Evolutionary conservation across 208 protist species (phyloP), one percentile per base, ranked within the genome.

Genomic region (Acanthamoeba culbertsoni): DNA sequence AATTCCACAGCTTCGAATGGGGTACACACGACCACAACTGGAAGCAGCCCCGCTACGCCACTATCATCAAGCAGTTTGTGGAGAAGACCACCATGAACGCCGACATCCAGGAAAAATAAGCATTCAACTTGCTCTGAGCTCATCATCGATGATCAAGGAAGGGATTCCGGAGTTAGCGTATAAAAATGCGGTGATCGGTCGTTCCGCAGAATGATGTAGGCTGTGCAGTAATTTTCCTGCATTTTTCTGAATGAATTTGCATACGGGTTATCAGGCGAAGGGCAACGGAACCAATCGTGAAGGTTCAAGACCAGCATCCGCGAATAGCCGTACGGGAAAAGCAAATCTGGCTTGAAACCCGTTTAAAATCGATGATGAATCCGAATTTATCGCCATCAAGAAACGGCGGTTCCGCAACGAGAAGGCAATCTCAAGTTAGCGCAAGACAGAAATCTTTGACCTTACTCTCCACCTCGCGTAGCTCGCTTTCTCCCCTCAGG

Each of bases 1-100:
- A 89, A n/a, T 14, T 89, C 23, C 46, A 89, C 51, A 63, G n/a
- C 5, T 89, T 89, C 46, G 46, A 57, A 20, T 43, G 33, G 18
- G 79, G 51, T 23, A 89, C 79, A 7, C 79, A 89, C 28, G 79
- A 89, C 16, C 46, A 68, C 46, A 89, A 89, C 46, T 89, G 79
- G 79, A 57, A 63, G 79, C 79, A 89, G 48, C 79, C 79, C 0
- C 31, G 18, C 5, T 89, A 89, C 23, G 55, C 55, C 23, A 31
- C 18, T 28, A 63, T 35, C 79, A 89, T 89, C 79, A 89, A 89
- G 79, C 31, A 37, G 6, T 89, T 89, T 37, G 40, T 89, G 20
- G 79, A 89, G 20, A n/a, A 14, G 5, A 33, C 79, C 59, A 28
- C n/a, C 31, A 8, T 55, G 12, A 55, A 8, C 59, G 14, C 8